These are phyloP conservation scores for Leishmania arabica DNA, from an alignment of 208 protist species.

Conservation along the genomic window DNA sequence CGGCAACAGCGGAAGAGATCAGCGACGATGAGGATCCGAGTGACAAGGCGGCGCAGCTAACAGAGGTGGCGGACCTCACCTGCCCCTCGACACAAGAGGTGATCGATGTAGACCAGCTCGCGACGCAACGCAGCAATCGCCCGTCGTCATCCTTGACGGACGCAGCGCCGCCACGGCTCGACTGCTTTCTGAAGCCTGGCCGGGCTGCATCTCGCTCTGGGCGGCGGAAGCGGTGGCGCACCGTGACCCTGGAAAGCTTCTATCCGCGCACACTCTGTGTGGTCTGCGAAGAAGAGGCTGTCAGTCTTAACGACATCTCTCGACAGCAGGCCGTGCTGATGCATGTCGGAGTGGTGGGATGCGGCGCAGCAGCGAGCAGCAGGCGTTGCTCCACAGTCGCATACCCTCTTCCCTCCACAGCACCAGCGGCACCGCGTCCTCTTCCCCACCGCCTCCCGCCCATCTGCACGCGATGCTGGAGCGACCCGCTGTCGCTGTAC, in stretches of 20 bases:
- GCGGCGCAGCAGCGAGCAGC: neutral
- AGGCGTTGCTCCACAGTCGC: neutral
- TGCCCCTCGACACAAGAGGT: slow-evolving; percentile 22
- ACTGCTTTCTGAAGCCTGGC: neutral
- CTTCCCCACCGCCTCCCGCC: slow-evolving; percentile 23
- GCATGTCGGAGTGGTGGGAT: neutral
- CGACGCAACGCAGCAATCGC: slow-evolving; percentile 31
- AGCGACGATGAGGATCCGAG: slow-evolving; percentile 15
- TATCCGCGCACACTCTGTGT: slow-evolving; percentile 46
- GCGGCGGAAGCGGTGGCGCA: slow-evolving; percentile 8
- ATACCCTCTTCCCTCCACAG: neutral
- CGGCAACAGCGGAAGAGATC: slow-evolving; percentile 9
- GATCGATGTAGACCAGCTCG: slow-evolving; percentile 32
- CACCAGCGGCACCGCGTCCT: neutral
- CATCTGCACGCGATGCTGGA: slow-evolving; percentile 49
- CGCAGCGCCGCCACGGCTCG: neutral
- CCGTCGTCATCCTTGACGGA: neutral
- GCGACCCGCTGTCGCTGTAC: slow-evolving; percentile 31
- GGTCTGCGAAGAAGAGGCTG: slow-evolving; percentile 34
- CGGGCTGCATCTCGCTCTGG: neutral
- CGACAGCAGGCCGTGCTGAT: slow-evolving; percentile 18
- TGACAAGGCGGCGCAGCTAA: neutral
- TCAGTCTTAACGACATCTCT: slow-evolving; percentile 34
- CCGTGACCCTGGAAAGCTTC: slow-evolving; percentile 46
- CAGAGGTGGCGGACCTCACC: slow-evolving; percentile 21